phyloP scores from a whole-genome alignment of 176 grass and related monocot genomes.

The Ananas comosus region DNA sequence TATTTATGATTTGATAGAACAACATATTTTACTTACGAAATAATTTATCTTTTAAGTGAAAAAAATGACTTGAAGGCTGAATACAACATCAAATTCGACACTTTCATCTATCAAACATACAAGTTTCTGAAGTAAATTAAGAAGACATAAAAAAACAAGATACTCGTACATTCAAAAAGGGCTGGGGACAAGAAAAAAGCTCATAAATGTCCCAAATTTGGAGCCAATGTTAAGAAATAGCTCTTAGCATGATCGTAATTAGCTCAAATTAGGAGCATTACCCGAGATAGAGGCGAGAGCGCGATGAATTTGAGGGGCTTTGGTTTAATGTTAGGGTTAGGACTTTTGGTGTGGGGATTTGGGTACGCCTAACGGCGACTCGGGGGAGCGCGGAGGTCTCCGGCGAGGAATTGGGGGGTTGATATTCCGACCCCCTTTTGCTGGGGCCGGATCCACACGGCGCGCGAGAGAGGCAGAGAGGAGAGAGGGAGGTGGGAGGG shows the following conservation, averaged over 20 bases:
- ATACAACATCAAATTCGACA: not conserved
- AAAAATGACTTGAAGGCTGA: not conserved
- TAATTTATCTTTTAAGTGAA: not conserved
- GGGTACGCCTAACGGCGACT: not conserved
- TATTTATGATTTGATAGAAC: not conserved
- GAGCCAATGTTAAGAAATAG: not conserved
- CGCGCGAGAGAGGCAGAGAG: not conserved
- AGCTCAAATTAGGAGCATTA: not conserved
- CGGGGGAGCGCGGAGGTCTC: not conserved
- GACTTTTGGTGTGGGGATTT: not conserved
- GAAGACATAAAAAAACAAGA: too few species aligned
- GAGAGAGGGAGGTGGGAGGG: not conserved
- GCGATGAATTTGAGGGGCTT: not conserved
- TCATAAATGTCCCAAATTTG: not conserved
- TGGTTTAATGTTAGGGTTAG: slow-evolving; percentile 6
- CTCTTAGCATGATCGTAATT: not conserved
- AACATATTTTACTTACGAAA: not conserved
- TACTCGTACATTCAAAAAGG: too few species aligned
- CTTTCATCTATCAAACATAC: too few species aligned
- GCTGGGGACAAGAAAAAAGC: too few species aligned
- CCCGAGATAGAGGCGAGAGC: not conserved
- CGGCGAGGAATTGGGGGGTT: not conserved
- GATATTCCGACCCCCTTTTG: slow-evolving; percentile 11
- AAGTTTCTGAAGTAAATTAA: too few species aligned
- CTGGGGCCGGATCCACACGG: not conserved